phyloP scores from a whole-genome alignment of 2,329 filamentous ascomycete genomes.

The Zasmidium cellare region DNA sequence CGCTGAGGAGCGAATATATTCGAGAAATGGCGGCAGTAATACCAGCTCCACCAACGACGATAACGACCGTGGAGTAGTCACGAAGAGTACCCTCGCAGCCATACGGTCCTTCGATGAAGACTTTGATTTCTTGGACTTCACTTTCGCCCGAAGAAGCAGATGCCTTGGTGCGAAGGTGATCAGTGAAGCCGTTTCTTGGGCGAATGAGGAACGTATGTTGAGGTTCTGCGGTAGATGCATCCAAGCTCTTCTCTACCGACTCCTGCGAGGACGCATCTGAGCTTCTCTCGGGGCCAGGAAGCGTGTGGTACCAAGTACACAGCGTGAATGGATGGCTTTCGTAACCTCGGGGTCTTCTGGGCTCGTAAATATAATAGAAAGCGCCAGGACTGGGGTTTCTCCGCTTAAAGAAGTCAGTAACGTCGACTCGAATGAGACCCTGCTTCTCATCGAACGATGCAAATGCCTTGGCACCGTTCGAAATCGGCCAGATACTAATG shows the following conservation, averaged over 20 bases:
- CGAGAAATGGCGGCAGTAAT: constrained; percentile 10
- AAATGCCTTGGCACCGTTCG: constrained; percentile 31
- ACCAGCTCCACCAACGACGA: constrained; percentile 6
- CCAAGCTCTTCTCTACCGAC: too few relatives aligned
- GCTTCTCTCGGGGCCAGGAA: not conserved
- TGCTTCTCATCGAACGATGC: constrained; percentile 45
- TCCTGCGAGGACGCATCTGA: too few relatives aligned
- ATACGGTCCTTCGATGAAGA: constrained; percentile 16
- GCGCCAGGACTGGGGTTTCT: constrained; percentile 41
- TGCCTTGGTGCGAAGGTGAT: constrained; percentile 39
- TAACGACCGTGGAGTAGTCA: not conserved
- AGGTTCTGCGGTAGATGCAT: not conserved
- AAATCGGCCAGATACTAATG: constrained; percentile 41
- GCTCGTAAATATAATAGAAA: constrained; percentile 53
- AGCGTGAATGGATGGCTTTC: constrained; percentile 55
- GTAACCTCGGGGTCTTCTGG: constrained; percentile 45
- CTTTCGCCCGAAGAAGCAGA: not conserved
- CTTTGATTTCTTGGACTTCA: not conserved
- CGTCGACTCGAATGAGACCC: constrained; percentile 49
- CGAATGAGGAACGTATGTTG: constrained; percentile 50
- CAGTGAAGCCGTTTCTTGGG: constrained; percentile 53
- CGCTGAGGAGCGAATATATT: not conserved
- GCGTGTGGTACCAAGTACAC: constrained; percentile 27
- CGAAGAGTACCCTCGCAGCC: not conserved
- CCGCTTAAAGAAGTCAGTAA: constrained; percentile 37